These are phyloP conservation scores for Aspergillus terreus DNA, from an alignment of 2,329 filamentous ascomycete genomes.

Conservation along the genomic window DNA sequence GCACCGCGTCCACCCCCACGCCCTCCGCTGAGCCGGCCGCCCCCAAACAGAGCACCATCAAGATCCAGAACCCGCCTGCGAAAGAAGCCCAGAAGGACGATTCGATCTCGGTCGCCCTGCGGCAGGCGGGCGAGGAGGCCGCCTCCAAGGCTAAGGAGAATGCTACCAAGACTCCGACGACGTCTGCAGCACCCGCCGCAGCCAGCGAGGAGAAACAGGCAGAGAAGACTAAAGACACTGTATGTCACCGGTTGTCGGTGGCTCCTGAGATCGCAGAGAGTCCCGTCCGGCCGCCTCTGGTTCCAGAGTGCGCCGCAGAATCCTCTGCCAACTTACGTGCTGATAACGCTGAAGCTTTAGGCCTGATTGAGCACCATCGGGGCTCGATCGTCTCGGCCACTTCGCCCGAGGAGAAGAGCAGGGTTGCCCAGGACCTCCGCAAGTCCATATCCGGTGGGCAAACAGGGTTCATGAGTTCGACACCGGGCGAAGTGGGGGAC, in stretches of 20 bases:
- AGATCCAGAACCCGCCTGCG: conserved; percentile 39
- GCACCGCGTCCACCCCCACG: conserved; percentile 21
- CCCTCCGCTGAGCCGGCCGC: conserved; percentile 13
- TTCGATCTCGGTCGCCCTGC: conserved; percentile 37
- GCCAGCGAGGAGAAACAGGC: conserved; percentile 12
- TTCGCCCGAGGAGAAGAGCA: conserved; percentile 31
- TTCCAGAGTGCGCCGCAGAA: conserved; percentile 33
- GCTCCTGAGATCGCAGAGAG: conserved; percentile 26
- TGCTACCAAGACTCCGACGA: conserved; percentile 11
- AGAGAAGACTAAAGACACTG: conserved; percentile 13
- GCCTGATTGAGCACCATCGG: conserved; percentile 38
- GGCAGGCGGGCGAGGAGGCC: conserved; percentile 42
- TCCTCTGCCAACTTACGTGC: conserved; percentile 38
- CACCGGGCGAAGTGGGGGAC: conserved; percentile 26
- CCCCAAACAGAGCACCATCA: conserved; percentile 35
- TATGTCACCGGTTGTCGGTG: conserved; percentile 26
- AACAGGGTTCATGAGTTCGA: conserved; percentile 22
- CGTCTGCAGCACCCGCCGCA: conserved; percentile 11
- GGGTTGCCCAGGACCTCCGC: conserved; percentile 34
- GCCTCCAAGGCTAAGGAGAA: conserved; percentile 36
- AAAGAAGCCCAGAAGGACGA: conserved; percentile 35
- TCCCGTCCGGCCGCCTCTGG: conserved; percentile 27
- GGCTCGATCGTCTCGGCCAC: conserved; percentile 33
- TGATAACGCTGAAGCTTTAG: conserved; percentile 33
- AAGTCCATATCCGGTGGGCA: conserved; percentile 33